These are phyloP conservation scores for Ceratobasidium sp. DNA, from an alignment of 1,284 basidiomycete genomes.

Conservation along the genomic window DNA sequence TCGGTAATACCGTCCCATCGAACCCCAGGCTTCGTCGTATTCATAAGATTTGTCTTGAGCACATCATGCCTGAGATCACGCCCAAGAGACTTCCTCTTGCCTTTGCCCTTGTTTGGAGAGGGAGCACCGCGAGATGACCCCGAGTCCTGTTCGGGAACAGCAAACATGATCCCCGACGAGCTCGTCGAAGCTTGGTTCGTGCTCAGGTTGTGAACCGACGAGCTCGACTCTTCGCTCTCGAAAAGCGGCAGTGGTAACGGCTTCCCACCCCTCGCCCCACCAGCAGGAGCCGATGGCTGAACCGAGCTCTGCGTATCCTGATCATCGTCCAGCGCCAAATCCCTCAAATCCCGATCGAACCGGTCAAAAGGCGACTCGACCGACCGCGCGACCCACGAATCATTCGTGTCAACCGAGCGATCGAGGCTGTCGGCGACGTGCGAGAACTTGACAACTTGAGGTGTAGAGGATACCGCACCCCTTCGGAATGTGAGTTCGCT, in stretches of 20 bases:
- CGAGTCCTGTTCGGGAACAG: conserved; percentile 29
- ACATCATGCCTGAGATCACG: conserved; percentile 32
- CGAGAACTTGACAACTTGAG: conserved; percentile 60
- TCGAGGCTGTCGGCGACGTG: conserved; percentile 55
- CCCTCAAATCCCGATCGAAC: conserved; percentile 73
- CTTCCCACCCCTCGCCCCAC: conserved; percentile 3
- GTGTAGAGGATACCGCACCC: conserved; percentile 77
- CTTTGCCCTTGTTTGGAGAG: conserved; percentile 57
- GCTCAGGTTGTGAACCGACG: conserved; percentile 28
- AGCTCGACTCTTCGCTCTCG: conserved; percentile 39
- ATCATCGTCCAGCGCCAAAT: conserved; percentile 61
- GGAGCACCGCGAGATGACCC: conserved; percentile 33
- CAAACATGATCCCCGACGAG: conserved; percentile 46
- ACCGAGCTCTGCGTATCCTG: conserved; percentile 35
- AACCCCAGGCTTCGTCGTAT: conserved; percentile 24
- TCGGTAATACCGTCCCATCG: conserved; percentile 38
- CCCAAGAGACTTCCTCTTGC: conserved; percentile 56
- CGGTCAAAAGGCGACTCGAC: conserved; percentile 80
- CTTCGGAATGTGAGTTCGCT: conserved; percentile 73
- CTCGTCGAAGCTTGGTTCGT: conserved; percentile 32
- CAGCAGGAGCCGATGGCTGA: conserved; percentile 12
- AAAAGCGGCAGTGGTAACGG: conserved; percentile 11
- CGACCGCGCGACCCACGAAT: conserved; percentile 66
- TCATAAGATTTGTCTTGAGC: conserved; percentile 39
- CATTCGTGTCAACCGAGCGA: conserved; percentile 57